A percentile compares a stretch with the other conserved stretches of the same genome.
These are phyloP conservation scores for Theobroma cacao DNA, from an alignment of 345 rosid genomes.

Conservation along the genomic window DNA sequence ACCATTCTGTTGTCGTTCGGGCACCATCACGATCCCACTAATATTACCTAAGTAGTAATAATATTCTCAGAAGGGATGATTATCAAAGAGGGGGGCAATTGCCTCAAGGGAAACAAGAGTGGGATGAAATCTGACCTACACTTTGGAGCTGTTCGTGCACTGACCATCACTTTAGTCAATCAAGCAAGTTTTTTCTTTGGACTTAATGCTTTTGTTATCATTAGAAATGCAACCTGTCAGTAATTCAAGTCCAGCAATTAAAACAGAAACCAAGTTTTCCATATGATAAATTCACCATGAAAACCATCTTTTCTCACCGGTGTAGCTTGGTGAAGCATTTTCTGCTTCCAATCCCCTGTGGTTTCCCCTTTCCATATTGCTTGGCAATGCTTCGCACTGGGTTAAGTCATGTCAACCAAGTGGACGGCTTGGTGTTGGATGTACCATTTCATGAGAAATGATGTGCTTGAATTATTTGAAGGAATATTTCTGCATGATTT, in stretches of 20 bases:
- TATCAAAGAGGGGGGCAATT: no score
- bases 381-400: not conserved
- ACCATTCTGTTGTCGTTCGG: not conserved
- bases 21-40: no score
- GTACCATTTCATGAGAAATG: slow-evolving; percentile 14
- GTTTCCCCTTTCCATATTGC: not conserved
- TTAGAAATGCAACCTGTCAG: not conserved
- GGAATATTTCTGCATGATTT: slow-evolving; percentile 41
- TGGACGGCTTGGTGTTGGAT: not conserved
- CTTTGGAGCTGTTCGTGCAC: no score
- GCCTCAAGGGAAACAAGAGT: no score
- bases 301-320: not conserved
- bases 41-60: no score
- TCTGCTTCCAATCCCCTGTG: not conserved
- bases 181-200: not conserved
- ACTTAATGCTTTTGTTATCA: not conserved
- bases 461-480: slow-evolving; percentile 32
- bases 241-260: not conserved
- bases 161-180: no score
- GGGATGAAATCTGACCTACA: no score
- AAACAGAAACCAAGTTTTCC: not conserved
- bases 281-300: not conserved
- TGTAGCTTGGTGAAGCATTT: not conserved
- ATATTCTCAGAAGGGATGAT: no score
- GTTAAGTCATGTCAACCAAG: slow-evolving; percentile 20